phyloP scores from a whole-genome alignment of 2,329 filamentous ascomycete species.

The Fusarium albidum region DNA sequence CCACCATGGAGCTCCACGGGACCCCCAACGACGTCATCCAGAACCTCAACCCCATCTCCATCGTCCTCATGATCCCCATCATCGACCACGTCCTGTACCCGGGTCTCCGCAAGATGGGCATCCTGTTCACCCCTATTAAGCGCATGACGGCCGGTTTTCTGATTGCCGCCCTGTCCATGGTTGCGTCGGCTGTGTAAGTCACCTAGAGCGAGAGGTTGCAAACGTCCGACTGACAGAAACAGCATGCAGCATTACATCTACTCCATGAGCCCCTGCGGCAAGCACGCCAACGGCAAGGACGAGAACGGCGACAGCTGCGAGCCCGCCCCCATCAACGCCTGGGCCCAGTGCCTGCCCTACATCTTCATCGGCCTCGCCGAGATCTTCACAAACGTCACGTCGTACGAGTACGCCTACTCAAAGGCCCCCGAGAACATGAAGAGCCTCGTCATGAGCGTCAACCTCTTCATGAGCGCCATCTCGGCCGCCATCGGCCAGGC shows the following conservation, averaged over 20 bases:
- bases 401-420: conserved; percentile 79
- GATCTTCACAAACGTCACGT: conserved; percentile 64
- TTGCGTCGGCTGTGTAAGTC: conserved; percentile 64
- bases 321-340: conserved; percentile 70
- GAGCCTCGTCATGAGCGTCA: conserved; percentile 74
- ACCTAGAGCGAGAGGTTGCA: too few relatives aligned
- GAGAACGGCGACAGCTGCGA: conserved; percentile 51
- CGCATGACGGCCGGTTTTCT: conserved; percentile 77
- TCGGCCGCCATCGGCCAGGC: conserved; percentile 76
- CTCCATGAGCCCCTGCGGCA: conserved; percentile 66
- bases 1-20: conserved; percentile 71
- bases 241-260: conserved; percentile 72
- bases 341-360: conserved; percentile 62
- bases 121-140: conserved; percentile 79
- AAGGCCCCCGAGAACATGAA: conserved; percentile 85
- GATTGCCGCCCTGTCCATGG: conserved; percentile 68
- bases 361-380: conserved; percentile 61
- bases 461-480: conserved; percentile 75
- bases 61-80: conserved; percentile 79
- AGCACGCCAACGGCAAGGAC: conserved; percentile 52
- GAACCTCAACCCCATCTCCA: conserved; percentile 78
- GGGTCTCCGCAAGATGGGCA: conserved; percentile 65
- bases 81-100: conserved; percentile 77
- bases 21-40: conserved; percentile 81
- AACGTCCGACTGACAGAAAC: too few relatives aligned